Evolutionary conservation across 2,329 filamentous ascomycete species (phyloP), one percentile per base, ranked within the genome.

Genomic region (Exophiala oligosperma): DNA sequence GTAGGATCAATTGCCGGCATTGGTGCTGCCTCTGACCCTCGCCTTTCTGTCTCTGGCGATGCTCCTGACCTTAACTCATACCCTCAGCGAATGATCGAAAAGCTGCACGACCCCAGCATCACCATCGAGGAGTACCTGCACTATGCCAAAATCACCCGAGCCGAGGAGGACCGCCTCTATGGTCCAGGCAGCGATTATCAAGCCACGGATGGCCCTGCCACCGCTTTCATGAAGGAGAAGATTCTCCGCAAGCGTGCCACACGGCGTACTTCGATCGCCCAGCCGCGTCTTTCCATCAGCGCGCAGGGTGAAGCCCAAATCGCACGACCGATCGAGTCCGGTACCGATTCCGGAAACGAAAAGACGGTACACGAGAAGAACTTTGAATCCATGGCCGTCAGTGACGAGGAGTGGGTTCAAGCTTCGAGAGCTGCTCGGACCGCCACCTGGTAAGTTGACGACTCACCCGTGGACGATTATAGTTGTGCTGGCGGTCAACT

Each of bases 351-450:
- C 46, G 61, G 43, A 44, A 56, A 54, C 26, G 60, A 62, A 52
- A 62, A 62, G 49, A 44, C 46, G 3, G 32, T 4, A 4, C 4
- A 48, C 5, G 54, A 59, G 52, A 28, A 60, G 54, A 68, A 56
- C 57, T 67, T 46, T 60, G 64, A 65, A 49, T 62, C 23, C 54
- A 65, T 65, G 63, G 32, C 29, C 52, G 67, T 77, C 32, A 69
- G 67, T 4, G 72, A 76, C n/a, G 71, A 75, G 3, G 79, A 81
- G 58, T 80, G 79, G 79, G 70, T 70, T 17, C 76, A 76, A 48
- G 79, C 79, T 2, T 77, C 74, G 17, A 74, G 79, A 24, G 75
- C 77, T 6, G 63, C 77, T 46, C 71, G 79, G 6, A 81, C 78
- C 0, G 79, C 78, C 1, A 73, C 74, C 0, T 64, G 62, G 62